A percentile compares a stretch with the other conserved stretches of the same genome.
Conservation (phyloP, 495 filamentous ascomycete genomes). For the Penicillium malachiteum region DNA sequence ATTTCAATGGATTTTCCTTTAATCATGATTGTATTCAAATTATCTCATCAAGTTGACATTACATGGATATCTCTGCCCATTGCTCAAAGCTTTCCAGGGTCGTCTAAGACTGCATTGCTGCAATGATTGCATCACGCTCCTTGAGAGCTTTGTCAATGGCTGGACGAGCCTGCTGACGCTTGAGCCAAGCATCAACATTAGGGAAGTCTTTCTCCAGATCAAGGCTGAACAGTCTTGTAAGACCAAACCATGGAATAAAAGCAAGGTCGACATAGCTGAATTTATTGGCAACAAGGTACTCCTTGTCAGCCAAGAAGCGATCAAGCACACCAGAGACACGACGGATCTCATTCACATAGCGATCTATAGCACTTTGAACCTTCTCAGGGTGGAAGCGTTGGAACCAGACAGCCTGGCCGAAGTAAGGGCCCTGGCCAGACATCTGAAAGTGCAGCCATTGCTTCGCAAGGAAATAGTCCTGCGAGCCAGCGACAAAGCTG, state of each 20-base stretch:
- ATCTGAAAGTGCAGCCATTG: constrained; percentile 70
- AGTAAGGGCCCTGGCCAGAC: constrained; percentile 71
- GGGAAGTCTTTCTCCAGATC: constrained; percentile 41
- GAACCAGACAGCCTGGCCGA: constrained; percentile 60
- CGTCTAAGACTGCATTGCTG: not conserved
- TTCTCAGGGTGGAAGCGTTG: constrained; percentile 53
- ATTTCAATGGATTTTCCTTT: not conserved
- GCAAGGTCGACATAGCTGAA: constrained; percentile 58
- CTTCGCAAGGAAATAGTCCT: constrained; percentile 52
- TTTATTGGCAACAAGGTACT: constrained; percentile 61
- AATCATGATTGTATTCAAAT: not conserved
- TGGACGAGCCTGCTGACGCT: constrained; percentile 38
- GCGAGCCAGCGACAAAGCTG: constrained; percentile 49
- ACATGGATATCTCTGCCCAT: too few relatives aligned
- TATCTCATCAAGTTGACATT: too few relatives aligned
- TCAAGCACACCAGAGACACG: constrained; percentile 62
- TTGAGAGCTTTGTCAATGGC: constrained; percentile 40
- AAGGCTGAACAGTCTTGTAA: constrained; percentile 19
- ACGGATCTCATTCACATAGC: constrained; percentile 60
- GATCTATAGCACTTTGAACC: constrained; percentile 54
- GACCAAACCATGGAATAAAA: constrained; percentile 55
- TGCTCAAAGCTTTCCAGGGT: too few relatives aligned
- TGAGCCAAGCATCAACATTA: constrained; percentile 42
- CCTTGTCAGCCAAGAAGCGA: constrained; percentile 44
- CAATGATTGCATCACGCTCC: constrained; percentile 24